Conservation (phyloP, 192 early-diverging fungal genomes). For the Chytriomyces sp. region DNA sequence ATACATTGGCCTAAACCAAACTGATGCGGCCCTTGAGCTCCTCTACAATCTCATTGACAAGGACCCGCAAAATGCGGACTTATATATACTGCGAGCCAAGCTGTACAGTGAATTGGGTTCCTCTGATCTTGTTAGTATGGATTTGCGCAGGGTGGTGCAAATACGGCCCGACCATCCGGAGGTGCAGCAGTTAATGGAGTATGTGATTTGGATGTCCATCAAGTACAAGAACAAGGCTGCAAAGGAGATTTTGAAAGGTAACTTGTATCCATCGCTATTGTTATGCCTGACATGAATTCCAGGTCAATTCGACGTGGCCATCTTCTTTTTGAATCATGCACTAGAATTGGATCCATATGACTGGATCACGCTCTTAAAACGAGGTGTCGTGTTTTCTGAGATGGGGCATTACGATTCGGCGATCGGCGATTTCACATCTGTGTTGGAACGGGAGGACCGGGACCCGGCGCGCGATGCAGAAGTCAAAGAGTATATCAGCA, state of each 20-base stretch:
- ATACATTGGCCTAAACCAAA: constrained; percentile 37
- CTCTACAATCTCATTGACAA: constrained; percentile 43
- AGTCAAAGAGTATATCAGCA: constrained; percentile 40
- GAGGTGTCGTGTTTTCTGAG: constrained; percentile 50
- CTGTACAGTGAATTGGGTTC: constrained; percentile 42
- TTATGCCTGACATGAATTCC: background rate
- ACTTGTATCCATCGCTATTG: background rate
- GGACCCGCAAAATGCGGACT: constrained; percentile 35
- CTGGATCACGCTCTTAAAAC: constrained; percentile 44
- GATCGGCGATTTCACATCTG: constrained; percentile 45
- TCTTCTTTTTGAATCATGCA: constrained; percentile 51
- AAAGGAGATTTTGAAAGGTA: constrained; percentile 44
- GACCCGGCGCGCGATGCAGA: constrained; percentile 41
- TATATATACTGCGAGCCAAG: constrained; percentile 52
- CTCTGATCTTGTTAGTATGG: constrained; percentile 47
- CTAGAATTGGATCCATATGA: constrained; percentile 53
- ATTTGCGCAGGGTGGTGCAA: constrained; percentile 32
- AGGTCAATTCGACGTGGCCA: constrained; percentile 32
- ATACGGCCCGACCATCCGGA: constrained; percentile 46
- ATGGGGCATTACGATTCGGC: constrained; percentile 48
- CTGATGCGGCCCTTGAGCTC: constrained; percentile 41
- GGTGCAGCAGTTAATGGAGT: constrained; percentile 38
- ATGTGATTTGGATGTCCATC: constrained; percentile 39
- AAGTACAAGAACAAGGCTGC: constrained; percentile 53
- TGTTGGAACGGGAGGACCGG: constrained; percentile 23